Conservation (phyloP, 768 basidiomycete species). For the Rhodosporidiobolus sp. region DNA sequence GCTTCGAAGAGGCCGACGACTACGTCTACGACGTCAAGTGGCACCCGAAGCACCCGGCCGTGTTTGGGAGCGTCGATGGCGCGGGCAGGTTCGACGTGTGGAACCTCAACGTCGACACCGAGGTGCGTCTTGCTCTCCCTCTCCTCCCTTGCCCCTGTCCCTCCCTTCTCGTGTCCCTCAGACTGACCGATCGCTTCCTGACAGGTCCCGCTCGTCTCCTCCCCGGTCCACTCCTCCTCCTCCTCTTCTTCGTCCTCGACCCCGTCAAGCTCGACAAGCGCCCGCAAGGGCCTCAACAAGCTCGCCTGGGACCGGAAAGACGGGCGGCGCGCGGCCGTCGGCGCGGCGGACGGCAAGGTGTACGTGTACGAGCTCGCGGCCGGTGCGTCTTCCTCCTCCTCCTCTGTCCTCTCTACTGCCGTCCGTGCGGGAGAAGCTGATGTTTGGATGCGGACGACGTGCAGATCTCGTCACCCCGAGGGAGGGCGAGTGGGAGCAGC, state of each 20-base stretch:
- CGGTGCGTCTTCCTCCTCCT: slow-evolving; percentile 14
- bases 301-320: slow-evolving; percentile 92
- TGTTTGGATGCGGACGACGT: background rate
- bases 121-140: slow-evolving; percentile 59
- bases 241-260: background rate
- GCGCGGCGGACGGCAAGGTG: slow-evolving; percentile 84
- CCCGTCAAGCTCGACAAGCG: slow-evolving; percentile 53
- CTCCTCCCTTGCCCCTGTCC: background rate
- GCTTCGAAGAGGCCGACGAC: slow-evolving; percentile 96
- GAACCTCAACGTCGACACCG: slow-evolving; percentile 95
- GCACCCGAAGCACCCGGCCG: slow-evolving; percentile 91
- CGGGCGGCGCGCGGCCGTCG: slow-evolving; percentile 81
- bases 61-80: slow-evolving; percentile 91
- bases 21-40: slow-evolving; percentile 98
- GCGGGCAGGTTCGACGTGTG: slow-evolving; percentile 93
- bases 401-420: background rate
- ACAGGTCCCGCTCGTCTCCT: slow-evolving; percentile 92
- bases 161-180: background rate
- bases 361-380: slow-evolving; percentile 82
- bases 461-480: slow-evolving; percentile 36
- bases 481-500: slow-evolving; percentile 37
- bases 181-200: background rate
- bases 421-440: background rate
- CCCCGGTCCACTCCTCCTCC: slow-evolving; percentile 59
- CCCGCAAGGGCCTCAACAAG: slow-evolving; percentile 74